These are phyloP conservation scores for Fragaria vesca DNA, from an alignment of 306 rosid genomes.

Conservation along the genomic window DNA sequence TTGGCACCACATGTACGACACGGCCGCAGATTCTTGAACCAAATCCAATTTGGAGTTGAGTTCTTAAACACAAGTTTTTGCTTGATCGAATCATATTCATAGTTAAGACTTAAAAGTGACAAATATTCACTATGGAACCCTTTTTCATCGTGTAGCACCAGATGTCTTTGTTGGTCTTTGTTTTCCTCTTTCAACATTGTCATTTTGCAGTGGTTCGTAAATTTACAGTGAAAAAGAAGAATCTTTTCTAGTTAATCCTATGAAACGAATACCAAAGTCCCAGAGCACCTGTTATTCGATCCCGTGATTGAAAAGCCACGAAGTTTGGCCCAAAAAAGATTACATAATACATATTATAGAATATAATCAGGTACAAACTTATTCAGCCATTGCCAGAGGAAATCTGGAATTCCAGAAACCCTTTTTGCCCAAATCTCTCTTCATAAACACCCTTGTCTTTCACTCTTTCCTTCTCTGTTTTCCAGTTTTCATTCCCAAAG, in stretches of 20 bases:
- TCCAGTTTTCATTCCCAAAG: background rate
- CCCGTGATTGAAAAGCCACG: background rate
- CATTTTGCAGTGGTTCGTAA: background rate
- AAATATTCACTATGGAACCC: too few relatives aligned
- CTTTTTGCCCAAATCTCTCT: background rate
- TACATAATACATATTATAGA: background rate
- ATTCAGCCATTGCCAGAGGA: background rate
- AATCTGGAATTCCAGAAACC: background rate
- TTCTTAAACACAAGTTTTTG: background rate
- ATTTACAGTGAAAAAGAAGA: background rate
- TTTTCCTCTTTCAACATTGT: background rate
- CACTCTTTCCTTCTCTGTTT: background rate
- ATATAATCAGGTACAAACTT: background rate
- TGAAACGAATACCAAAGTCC: background rate
- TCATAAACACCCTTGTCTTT: background rate
- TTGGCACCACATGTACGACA: background rate
- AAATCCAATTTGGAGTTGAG: background rate
- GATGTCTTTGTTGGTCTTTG: background rate
- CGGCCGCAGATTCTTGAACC: background rate
- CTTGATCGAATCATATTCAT: background rate
- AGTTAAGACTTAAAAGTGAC: background rate
- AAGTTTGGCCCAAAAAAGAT: background rate
- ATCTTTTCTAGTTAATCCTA: background rate
- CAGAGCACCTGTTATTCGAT: background rate
- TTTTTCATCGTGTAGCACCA: too few relatives aligned